Conservation (phyloP, 371 early-diverging fungal genomes). For the Apophysomyces sp. region DNA sequence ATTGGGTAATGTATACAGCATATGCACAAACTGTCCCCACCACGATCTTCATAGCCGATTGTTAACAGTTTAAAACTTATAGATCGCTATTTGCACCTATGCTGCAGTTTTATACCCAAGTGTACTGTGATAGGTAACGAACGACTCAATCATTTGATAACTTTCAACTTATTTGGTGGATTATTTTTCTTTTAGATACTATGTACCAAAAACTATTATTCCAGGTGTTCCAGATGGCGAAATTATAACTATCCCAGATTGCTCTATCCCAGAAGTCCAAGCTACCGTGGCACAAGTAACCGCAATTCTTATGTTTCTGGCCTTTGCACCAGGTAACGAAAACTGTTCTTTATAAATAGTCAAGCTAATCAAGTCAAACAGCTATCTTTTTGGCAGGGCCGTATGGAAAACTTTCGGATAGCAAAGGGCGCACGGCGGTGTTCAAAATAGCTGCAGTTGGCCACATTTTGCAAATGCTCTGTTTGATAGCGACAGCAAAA, state of each 20-base stretch:
- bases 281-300: slow-evolving; percentile 30
- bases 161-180: background rate
- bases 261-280: slow-evolving; percentile 47
- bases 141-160: background rate
- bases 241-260: slow-evolving; percentile 28
- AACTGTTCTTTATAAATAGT: background rate
- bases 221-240: background rate
- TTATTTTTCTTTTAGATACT: slow-evolving; percentile 19
- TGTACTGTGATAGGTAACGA: slow-evolving; percentile 37
- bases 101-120: slow-evolving; percentile 29
- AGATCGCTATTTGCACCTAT: slow-evolving; percentile 31
- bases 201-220: slow-evolving; percentile 11
- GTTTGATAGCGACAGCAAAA: slow-evolving; percentile 20
- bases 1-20: slow-evolving; percentile 19
- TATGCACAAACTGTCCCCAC: background rate
- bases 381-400: slow-evolving; percentile 35
- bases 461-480: slow-evolving; percentile 11
- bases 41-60: background rate
- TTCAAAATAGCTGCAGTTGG: slow-evolving; percentile 27
- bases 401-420: slow-evolving; percentile 46
- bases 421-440: slow-evolving; percentile 32
- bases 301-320: slow-evolving; percentile 29
- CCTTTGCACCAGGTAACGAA: slow-evolving; percentile 25
- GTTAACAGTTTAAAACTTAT: background rate
- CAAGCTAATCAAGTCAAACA: slow-evolving; percentile 2